phyloP scores from a whole-genome alignment of 345 rosid species.

The Bretschneidera sinensis region DNA sequence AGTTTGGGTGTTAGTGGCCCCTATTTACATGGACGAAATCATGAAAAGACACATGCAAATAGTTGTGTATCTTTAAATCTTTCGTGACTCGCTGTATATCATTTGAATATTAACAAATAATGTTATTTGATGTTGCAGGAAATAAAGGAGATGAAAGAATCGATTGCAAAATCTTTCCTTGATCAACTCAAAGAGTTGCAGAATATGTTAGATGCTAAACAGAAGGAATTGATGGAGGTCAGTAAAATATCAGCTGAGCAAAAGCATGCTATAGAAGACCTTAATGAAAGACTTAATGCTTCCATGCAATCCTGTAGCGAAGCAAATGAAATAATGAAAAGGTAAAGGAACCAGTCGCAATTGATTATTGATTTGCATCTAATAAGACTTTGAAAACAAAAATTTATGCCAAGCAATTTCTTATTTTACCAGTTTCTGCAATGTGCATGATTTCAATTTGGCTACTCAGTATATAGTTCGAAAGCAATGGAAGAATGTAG shows the following conservation, averaged over 20 bases:
- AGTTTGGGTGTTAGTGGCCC: too few relatives aligned
- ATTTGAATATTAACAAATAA: conserved; percentile 7
- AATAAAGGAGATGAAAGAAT: conserved; percentile 58
- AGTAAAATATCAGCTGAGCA: conserved; percentile 64
- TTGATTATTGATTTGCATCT: too few relatives aligned
- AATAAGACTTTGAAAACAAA: too few relatives aligned
- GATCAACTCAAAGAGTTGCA: conserved; percentile 53
- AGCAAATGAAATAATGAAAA: conserved; percentile 58
- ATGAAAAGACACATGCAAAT: too few relatives aligned
- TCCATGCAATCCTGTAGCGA: conserved; percentile 78
- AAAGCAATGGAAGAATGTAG: too few relatives aligned
- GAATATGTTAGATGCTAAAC: conserved; percentile 42
- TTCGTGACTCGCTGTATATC: neutral
- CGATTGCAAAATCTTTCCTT: conserved; percentile 43
- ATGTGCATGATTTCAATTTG: too few relatives aligned
- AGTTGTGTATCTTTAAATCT: too few relatives aligned
- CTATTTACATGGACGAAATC: too few relatives aligned
- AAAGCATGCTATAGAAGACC: conserved; percentile 72
- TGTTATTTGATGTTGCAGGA: conserved; percentile 47
- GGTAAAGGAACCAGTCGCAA: conserved; percentile 33
- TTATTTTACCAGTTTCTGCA: too few relatives aligned
- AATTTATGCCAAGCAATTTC: too few relatives aligned
- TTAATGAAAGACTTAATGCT: conserved; percentile 72
- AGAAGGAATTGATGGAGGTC: conserved; percentile 54
- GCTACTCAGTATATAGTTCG: too few relatives aligned